phyloP scores from a whole-genome alignment of 306 rosid species.

The Cercis canadensis region DNA sequence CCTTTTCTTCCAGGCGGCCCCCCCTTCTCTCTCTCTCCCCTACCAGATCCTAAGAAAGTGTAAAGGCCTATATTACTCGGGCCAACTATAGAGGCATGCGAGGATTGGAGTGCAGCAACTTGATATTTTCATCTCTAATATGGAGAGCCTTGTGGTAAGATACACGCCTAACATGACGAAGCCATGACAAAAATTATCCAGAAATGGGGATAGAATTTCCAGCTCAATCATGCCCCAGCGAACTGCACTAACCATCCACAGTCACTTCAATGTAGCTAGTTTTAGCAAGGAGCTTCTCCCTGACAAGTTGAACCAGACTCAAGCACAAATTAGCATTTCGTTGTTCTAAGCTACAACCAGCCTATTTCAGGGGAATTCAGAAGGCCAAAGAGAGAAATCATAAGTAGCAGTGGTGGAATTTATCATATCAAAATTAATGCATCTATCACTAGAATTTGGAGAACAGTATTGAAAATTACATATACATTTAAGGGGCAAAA shows the following conservation, averaged over 20 bases:
- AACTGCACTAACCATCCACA: not conserved
- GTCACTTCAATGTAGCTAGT: not conserved
- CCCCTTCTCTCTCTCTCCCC: not conserved
- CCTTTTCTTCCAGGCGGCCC: constrained; percentile 31
- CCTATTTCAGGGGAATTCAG: constrained; percentile 2
- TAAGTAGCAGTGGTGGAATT: not conserved
- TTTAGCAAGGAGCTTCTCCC: not conserved
- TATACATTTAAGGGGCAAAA: constrained; percentile 38
- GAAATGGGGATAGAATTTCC: not conserved
- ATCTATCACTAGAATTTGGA: not conserved
- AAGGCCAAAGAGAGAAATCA: constrained; percentile 21
- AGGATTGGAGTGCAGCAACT: not conserved
- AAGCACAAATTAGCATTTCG: constrained; percentile 31
- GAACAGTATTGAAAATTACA: constrained; percentile 34
- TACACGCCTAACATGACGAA: not conserved
- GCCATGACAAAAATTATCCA: not conserved
- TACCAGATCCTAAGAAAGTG: constrained; percentile 67
- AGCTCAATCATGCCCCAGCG: not conserved
- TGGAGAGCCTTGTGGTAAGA: not conserved
- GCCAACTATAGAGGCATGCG: not conserved
- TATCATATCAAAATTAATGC: constrained; percentile 36
- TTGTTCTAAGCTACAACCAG: constrained; percentile 10
- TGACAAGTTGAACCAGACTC: not conserved
- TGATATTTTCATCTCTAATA: not conserved
- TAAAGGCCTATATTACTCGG: constrained; percentile 44